A percentile compares a stretch with the other conserved stretches of the same genome.
phyloP scores from a whole-genome alignment of 345 rosid species.

The Citrus maxima region DNA sequence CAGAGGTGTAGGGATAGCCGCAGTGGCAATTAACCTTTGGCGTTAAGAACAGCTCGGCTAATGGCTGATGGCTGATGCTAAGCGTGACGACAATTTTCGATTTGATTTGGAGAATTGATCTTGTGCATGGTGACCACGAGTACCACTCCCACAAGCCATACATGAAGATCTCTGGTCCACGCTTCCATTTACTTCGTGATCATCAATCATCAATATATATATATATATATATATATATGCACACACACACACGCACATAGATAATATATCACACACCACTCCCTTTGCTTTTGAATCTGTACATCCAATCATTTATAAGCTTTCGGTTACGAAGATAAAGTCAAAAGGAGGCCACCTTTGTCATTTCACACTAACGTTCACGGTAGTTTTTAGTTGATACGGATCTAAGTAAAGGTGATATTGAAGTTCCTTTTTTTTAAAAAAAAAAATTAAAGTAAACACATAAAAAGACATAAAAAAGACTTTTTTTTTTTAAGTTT shows the following conservation, averaged over 20 bases:
- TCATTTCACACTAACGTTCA: neutral
- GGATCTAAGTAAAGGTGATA: neutral
- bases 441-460: too few species aligned
- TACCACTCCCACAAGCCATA: constrained; percentile 19
- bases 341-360: neutral
- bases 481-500: too few species aligned
- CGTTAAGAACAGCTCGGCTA: neutral
- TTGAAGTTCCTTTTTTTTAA: too few species aligned
- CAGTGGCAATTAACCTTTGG: neutral
- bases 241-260: too few species aligned
- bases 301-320: neutral
- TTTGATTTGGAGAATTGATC: constrained; percentile 15
- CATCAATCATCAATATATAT: neutral
- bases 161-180: neutral
- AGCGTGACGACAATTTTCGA: constrained; percentile 16
- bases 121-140: constrained; percentile 26
- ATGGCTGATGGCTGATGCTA: constrained; percentile 9
- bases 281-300: neutral
- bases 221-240: too few species aligned
- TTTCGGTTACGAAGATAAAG: neutral
- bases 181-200: neutral
- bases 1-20: neutral
- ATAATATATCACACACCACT: neutral
- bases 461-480: too few species aligned
- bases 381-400: neutral